A percentile compares a stretch with the other conserved stretches of the same genome.
phyloP scores from a whole-genome alignment of 139 green algal genomes.

The Pleodorina starrii region DNA sequence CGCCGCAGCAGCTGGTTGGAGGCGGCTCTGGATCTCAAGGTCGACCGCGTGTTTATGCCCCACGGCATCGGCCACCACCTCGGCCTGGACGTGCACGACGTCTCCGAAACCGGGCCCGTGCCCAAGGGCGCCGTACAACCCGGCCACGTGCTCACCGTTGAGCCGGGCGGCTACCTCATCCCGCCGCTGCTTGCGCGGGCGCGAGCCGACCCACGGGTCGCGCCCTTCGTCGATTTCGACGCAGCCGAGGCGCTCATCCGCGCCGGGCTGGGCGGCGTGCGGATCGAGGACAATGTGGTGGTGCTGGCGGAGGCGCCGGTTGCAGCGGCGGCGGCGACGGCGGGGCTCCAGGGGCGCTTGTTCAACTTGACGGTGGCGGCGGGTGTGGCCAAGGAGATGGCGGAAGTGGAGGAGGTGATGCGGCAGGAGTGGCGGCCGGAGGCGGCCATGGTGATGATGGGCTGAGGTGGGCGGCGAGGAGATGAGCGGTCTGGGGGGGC shows the following conservation, averaged over 20 bases:
- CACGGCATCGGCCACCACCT: slow-evolving; percentile 68
- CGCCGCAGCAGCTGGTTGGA: slow-evolving; percentile 23
- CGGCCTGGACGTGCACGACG: slow-evolving; percentile 70
- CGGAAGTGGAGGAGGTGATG: slow-evolving; percentile 50
- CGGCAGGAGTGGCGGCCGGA: slow-evolving; percentile 35
- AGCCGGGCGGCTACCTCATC: slow-evolving; percentile 59
- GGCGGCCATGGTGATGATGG: background rate
- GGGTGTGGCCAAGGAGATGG: slow-evolving; percentile 26
- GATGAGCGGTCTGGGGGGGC: too few species aligned
- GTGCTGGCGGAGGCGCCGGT: background rate
- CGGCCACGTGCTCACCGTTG: slow-evolving; percentile 67
- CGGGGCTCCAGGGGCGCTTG: background rate
- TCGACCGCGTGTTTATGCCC: slow-evolving; percentile 67
- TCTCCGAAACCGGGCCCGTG: slow-evolving; percentile 34
- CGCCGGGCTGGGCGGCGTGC: slow-evolving; percentile 53
- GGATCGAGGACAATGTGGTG: slow-evolving; percentile 64
- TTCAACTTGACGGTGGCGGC: slow-evolving; percentile 53
- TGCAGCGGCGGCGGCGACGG: background rate
- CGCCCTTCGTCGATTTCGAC: slow-evolving; percentile 44
- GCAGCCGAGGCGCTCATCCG: background rate
- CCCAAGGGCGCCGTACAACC: slow-evolving; percentile 41
- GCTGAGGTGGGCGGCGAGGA: too few species aligned
- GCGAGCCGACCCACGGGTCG: slow-evolving; percentile 7
- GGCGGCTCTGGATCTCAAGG: slow-evolving; percentile 22
- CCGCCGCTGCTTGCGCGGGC: slow-evolving; percentile 34